These are phyloP conservation scores for Penicillium sp. DNA, from an alignment of 2,329 filamentous ascomycete genomes.

Conservation along the genomic window DNA sequence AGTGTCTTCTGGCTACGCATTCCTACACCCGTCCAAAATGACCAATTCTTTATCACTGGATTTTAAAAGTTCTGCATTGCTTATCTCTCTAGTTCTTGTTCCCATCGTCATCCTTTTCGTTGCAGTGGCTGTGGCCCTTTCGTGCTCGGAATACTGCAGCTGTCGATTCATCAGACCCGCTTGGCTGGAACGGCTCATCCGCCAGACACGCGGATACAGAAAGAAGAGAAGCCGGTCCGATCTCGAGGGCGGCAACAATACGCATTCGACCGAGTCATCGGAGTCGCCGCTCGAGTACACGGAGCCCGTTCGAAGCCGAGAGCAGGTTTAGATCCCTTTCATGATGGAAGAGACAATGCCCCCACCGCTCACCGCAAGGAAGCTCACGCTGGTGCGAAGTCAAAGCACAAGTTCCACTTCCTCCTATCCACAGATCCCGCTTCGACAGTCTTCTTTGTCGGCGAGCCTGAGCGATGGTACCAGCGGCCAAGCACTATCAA, in stretches of 20 bases:
- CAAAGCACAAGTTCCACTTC: constrained; percentile 20
- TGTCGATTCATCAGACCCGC: constrained; percentile 25
- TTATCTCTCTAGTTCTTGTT: constrained; percentile 55
- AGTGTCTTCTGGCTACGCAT: constrained; percentile 10
- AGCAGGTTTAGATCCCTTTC: constrained; percentile 33
- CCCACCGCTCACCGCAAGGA: constrained; percentile 60
- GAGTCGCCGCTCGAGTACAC: constrained; percentile 37
- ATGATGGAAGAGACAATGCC: constrained; percentile 42
- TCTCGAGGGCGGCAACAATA: constrained; percentile 40
- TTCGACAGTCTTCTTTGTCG: constrained; percentile 37
- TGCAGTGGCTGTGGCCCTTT: constrained; percentile 47
- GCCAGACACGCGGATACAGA: constrained; percentile 32
- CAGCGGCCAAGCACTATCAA: constrained; percentile 27
- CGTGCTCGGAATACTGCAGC: constrained; percentile 47
- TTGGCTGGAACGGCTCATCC: constrained; percentile 33
- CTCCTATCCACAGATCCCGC: constrained; percentile 34
- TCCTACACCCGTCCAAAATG: constrained; percentile 34
- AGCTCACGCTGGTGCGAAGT: constrained; percentile 33
- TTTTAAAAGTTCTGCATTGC: constrained; percentile 46
- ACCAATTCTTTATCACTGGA: constrained; percentile 37
- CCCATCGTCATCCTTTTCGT: constrained; percentile 54
- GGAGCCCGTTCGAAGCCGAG: constrained; percentile 29
- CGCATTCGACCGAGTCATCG: constrained; percentile 40
- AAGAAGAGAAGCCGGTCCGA: constrained; percentile 41
- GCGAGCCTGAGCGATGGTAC: constrained; percentile 21